phyloP scores from a whole-genome alignment of 2,329 filamentous ascomycete species.

The Diaporthe helianthi region DNA sequence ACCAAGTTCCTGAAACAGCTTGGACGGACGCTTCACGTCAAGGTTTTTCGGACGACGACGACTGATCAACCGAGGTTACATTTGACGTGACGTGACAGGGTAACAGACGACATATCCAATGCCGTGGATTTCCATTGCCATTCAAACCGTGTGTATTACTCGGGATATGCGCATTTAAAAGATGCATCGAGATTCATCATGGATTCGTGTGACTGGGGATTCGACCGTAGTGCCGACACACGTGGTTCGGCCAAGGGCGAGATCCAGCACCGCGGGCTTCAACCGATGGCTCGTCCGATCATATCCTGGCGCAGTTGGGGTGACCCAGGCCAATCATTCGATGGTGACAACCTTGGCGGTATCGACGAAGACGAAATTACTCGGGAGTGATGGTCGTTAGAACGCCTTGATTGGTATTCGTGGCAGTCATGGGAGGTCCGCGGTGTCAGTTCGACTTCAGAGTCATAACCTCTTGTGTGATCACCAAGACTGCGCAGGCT shows the following conservation, averaged over 20 bases:
- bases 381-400: conserved; percentile 42
- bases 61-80: not conserved
- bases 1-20: conserved; percentile 32
- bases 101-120: not conserved
- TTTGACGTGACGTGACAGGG: not conserved
- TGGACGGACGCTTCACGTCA: conserved; percentile 7
- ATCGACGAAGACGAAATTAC: conserved; percentile 53
- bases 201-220: not conserved
- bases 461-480: conserved; percentile 34
- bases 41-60: not conserved
- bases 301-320: conserved; percentile 50
- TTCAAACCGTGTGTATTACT: not conserved
- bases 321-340: conserved; percentile 52
- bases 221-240: not conserved
- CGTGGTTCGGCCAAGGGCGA: not conserved
- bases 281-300: conserved; percentile 64
- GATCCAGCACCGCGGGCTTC: conserved; percentile 38
- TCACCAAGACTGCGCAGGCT: conserved; percentile 52
- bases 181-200: not conserved
- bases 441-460: conserved; percentile 46
- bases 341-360: conserved; percentile 53
- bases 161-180: not conserved
- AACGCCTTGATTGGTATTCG: conserved; percentile 39
- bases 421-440: conserved; percentile 46
- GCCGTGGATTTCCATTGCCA: not conserved